Conservation (phyloP, 2,329 filamentous ascomycete genomes). For the Monosporascus sp. region DNA sequence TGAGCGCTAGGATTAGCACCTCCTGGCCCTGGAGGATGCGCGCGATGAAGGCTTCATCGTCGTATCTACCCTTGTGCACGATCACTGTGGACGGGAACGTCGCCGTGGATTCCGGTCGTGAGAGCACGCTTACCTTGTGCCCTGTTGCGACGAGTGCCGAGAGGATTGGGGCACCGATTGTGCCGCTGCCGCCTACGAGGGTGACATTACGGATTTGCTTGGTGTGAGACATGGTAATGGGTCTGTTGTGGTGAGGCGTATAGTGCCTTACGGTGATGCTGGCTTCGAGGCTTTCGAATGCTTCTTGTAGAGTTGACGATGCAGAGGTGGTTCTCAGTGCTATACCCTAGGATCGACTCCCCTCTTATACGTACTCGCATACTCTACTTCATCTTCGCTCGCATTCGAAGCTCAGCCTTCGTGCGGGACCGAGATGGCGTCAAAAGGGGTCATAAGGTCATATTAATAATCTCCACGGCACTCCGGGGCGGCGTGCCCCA, state of each 20-base stretch:
- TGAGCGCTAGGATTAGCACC: slow-evolving; percentile 25
- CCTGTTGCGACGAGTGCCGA: slow-evolving; percentile 20
- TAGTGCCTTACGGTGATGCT: no score
- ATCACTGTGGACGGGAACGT: slow-evolving; percentile 12
- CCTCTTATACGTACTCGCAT: no score
- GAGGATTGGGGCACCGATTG: slow-evolving; percentile 23
- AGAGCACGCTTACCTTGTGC: slow-evolving; percentile 27
- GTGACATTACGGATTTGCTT: slow-evolving; percentile 14
- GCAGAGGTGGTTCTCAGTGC: no score
- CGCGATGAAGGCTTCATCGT: slow-evolving; percentile 19
- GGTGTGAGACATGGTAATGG: slow-evolving; percentile 7
- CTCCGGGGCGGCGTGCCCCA: no score
- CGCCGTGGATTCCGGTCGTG: slow-evolving; percentile 19
- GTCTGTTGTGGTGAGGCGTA: background rate
- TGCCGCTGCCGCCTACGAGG: slow-evolving; percentile 22
- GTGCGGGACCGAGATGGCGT: no score
- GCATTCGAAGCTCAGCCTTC: no score
- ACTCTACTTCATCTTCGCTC: no score
- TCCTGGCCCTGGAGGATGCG: slow-evolving; percentile 27
- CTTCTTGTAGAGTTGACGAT: no score
- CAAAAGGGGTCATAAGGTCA: no score
- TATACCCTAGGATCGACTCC: no score
- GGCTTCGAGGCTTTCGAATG: no score
- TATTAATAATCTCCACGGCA: no score
- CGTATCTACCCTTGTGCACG: slow-evolving; percentile 15